phyloP scores from a whole-genome alignment of 148 eudicot genomes.

The Simmondsia chinensis region DNA sequence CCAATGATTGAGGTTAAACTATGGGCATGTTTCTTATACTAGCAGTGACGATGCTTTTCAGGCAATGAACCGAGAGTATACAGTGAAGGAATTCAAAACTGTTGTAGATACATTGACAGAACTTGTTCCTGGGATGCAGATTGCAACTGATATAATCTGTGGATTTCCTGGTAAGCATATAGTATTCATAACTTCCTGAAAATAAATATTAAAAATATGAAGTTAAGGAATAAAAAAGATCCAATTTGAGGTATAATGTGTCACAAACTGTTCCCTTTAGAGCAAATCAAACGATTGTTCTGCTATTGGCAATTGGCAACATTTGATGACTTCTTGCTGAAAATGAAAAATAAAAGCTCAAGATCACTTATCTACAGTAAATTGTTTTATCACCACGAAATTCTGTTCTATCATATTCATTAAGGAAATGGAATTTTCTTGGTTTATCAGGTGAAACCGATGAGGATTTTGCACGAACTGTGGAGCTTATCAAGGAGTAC shows the following conservation, averaged over 20 bases:
- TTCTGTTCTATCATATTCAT: background rate
- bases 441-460: slow-evolving; percentile 83
- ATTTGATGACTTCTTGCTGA: background rate
- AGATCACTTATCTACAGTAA: no score
- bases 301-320: no score
- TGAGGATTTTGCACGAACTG: slow-evolving; percentile 75
- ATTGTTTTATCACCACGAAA: no score
- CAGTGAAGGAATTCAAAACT: slow-evolving; percentile 70
- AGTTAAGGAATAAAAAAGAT: no score
- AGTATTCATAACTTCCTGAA: background rate
- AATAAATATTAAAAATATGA: background rate
- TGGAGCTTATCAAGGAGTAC: slow-evolving; percentile 69
- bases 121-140: slow-evolving; percentile 97
- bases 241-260: no score
- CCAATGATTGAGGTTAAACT: no score
- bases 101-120: slow-evolving; percentile 83
- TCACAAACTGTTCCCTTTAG: no score
- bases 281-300: no score
- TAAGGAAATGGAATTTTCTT: background rate
- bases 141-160: slow-evolving; percentile 97
- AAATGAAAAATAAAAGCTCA: background rate
- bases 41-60: slow-evolving; percentile 17
- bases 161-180: slow-evolving; percentile 84
- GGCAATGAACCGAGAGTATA: slow-evolving; percentile 97
- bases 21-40: background rate